phyloP scores from a whole-genome alignment of 495 filamentous ascomycete species.

The Hypoxylon fragiforme region DNA sequence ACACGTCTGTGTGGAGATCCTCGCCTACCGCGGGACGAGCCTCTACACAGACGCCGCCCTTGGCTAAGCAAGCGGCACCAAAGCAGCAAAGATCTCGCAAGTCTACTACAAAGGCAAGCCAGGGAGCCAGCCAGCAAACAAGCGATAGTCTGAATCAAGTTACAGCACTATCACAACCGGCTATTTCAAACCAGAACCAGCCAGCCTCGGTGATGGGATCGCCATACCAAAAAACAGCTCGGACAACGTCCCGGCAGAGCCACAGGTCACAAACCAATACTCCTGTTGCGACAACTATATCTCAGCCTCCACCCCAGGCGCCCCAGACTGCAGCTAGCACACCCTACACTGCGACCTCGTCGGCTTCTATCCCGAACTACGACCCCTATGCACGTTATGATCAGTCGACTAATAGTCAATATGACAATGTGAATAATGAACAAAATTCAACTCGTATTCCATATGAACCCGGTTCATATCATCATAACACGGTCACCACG shows the following conservation, averaged over 20 bases:
- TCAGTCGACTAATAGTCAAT: constrained; percentile 22
- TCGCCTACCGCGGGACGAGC: constrained; percentile 16
- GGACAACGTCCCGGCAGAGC: constrained; percentile 25
- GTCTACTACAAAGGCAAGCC: constrained; percentile 9
- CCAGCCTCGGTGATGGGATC: constrained; percentile 27
- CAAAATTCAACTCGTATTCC: constrained; percentile 27
- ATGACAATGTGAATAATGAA: constrained; percentile 23
- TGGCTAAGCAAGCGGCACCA: constrained; percentile 17
- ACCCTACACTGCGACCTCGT: constrained; percentile 21
- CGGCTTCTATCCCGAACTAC: constrained; percentile 27
- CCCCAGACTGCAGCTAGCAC: constrained; percentile 19
- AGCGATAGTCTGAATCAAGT: constrained; percentile 24
- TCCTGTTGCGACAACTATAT: constrained; percentile 22
- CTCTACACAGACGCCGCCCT: constrained; percentile 16
- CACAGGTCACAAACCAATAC: constrained; percentile 33
- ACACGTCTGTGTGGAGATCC: constrained; percentile 23
- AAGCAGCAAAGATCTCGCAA: constrained; percentile 30
- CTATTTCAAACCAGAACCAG: constrained; percentile 13
- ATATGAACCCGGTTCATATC: constrained; percentile 36
- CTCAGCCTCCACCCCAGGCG: constrained; percentile 30
- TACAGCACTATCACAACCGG: constrained; percentile 15
- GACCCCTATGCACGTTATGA: constrained; percentile 34
- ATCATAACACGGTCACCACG: constrained; percentile 20
- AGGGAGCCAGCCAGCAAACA: constrained; percentile 6
- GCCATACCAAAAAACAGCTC: constrained; percentile 28